phyloP scores from a whole-genome alignment of 1,139 yeast species.

The Cylindricascospora bacillispora region DNA sequence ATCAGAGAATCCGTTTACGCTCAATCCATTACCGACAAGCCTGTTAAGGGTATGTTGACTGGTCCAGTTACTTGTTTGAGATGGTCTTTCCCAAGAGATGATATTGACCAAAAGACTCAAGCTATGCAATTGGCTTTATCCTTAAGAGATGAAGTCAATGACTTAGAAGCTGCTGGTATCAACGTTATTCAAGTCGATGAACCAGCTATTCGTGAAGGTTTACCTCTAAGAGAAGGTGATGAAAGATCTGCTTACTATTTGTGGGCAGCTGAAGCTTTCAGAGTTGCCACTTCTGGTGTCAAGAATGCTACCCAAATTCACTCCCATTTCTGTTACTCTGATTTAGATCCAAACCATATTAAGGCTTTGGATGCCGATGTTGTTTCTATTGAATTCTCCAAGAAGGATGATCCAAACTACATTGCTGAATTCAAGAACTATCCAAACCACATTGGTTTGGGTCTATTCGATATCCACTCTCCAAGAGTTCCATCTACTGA shows the following conservation, averaged over 20 bases:
- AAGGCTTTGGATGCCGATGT: slow-evolving; percentile 99
- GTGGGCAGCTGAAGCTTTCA: slow-evolving; percentile 99
- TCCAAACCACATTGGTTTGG: slow-evolving; percentile 99
- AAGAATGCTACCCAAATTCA: slow-evolving; percentile 92
- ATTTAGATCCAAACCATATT: slow-evolving; percentile 97
- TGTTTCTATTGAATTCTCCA: slow-evolving; percentile 97
- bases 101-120: slow-evolving; percentile 86
- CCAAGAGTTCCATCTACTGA: slow-evolving; percentile 98
- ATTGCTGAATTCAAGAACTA: slow-evolving; percentile 94
- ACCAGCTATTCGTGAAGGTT: slow-evolving; percentile 99
- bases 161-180: slow-evolving; percentile 96
- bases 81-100: slow-evolving; percentile 99
- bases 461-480: slow-evolving; percentile 97
- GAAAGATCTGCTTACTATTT: slow-evolving; percentile 93
- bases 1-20: slow-evolving; percentile 99
- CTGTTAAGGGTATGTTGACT: slow-evolving; percentile 99
- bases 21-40: slow-evolving; percentile 88
- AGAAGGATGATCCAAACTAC: slow-evolving; percentile 98
- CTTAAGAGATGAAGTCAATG: slow-evolving; percentile 95
- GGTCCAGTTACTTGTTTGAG: slow-evolving; percentile 99
- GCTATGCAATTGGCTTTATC: slow-evolving; percentile 96
- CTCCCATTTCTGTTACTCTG: slow-evolving; percentile 99
- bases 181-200: slow-evolving; percentile 98
- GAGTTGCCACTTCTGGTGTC: slow-evolving; percentile 98
- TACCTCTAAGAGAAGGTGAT: slow-evolving; percentile 95